Base-by-base conservation (phyloP, 2,329 filamentous ascomycete genomes). In the Fusarium albosuccineum region DNA sequence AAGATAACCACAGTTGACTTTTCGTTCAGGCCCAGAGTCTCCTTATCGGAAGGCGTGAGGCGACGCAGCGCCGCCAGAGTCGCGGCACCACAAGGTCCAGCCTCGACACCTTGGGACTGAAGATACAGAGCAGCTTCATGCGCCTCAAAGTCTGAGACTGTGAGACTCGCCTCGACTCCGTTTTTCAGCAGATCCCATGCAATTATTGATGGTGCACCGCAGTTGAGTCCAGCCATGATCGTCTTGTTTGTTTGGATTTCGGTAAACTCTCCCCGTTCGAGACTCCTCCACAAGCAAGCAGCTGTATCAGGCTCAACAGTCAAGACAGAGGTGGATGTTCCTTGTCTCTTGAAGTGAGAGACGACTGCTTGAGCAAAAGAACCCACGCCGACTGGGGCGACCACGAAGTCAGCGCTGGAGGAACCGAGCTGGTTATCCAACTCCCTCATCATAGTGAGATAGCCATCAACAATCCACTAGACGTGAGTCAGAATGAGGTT, bases 391-490 rank as follows among this genome's bases (percentile, higher is more conserved):
- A 91, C 89, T 0, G 92, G 90, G 0, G 86, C 85, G 13, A 95
- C 76, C 30, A 89, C 83, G 9, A 87, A 78, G 6, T 83, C 80
- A 5, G 77, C 64, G 2, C 73, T 76, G 0, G 78, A 74, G 1
- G 79, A 67, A 0, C 78, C 76, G 0, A 82, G 73, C 72, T 94
- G 91, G 17, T 81, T 74, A 50, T 93, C 90, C 0, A 87, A 81
- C 73, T 96, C 92, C 4, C 78, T 75, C 64, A 94, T 80, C 85
- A 94, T 90, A 0, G 91, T 93, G 5, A 82, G 83, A 71, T 95
- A 96, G 0, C 92, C 92, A 62, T 95, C 88, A 0, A 93, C 90
- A 22, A 94, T 91, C 88, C 90, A 94, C 76, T 86, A 46, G 11
- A 7, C 4, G 14, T 9, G 9, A 10, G 36, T 53, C 27, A 57